Evolutionary conservation across 768 basidiomycete genomes (phyloP), one percentile per base, ranked within the genome.

Genomic region (Clitopilus passeckerianus): DNA sequence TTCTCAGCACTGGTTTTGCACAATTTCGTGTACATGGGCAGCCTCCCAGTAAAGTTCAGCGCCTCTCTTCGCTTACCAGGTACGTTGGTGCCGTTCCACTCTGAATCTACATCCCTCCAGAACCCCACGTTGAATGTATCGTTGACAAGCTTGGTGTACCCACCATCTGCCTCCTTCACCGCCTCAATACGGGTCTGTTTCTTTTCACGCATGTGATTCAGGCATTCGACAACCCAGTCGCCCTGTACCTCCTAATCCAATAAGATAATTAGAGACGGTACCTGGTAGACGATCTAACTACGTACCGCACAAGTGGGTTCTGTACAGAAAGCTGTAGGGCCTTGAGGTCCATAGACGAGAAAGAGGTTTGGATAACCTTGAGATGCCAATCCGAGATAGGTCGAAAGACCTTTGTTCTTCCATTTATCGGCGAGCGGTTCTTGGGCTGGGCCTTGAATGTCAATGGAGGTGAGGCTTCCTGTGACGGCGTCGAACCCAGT

Each of bases 81-180:
- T 7, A 70, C 65, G 30, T 70, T 70, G 12, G 69, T 61, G 1
- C 69, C 69, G 1, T 52, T 67, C 50, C 69, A 70, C 64, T 67
- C 69, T 5, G 68, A 69, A 50, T 68, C 65, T 6, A 65, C 67
- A 14, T 64, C 63, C 20, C 37, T 37, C 59, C 63, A 67, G 3
- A 68, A 60, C 9, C 54, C 59, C 10, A 46, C 24, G 7, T 30
- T 30, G 27, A 30, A 30, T 5, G 59, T 61, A 23, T 62, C 59
- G 2, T 60, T 56, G 30, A 68, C 64, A 18, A 60, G 56, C 37
- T 57, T 24, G 3, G 59, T 56, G 60, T 60, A 66, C 1, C 34
- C 54, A 6, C 59, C 46, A 33, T 64, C 64, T 1, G 63, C 64
- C 34, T 59, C 65, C 34, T 22, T 27, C 15, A 50, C 58, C 0